A percentile compares a stretch with the other conserved stretches of the same genome.
Conservation (phyloP, 1,284 basidiomycete genomes). For the Cutaneotrichosporon cavernicola region DNA sequence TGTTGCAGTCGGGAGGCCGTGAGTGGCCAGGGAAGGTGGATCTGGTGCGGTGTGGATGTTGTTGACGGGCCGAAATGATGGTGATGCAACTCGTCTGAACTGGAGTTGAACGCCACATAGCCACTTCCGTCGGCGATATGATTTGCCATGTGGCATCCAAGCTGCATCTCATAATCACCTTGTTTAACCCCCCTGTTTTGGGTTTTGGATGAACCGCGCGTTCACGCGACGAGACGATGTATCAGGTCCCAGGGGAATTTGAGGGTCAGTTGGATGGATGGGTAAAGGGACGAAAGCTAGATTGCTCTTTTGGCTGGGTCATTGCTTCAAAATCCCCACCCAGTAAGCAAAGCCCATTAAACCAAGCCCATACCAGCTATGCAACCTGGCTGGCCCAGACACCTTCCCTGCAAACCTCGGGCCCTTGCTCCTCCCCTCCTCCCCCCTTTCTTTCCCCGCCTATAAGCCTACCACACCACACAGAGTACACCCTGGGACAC, state of each 20-base stretch:
- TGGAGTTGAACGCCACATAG: too few relatives aligned
- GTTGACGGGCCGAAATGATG: background rate
- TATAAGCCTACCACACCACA: background rate
- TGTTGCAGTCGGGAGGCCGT: background rate
- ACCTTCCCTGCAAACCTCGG: background rate
- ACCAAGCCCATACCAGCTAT: background rate
- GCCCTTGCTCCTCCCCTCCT: background rate
- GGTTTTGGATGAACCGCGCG: background rate
- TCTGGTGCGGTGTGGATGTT: background rate
- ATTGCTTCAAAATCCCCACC: background rate
- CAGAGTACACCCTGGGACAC: background rate
- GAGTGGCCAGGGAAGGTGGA: background rate
- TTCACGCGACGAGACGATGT: conserved; percentile 1
- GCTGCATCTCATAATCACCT: too few relatives aligned
- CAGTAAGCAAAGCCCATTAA: too few relatives aligned
- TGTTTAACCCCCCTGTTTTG: background rate
- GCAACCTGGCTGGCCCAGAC: too few relatives aligned
- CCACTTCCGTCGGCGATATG: too few relatives aligned
- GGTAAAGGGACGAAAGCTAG: background rate
- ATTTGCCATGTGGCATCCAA: too few relatives aligned
- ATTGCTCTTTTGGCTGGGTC: background rate
- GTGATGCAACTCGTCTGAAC: too few relatives aligned
- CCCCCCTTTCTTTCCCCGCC: background rate
- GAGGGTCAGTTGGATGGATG: background rate
- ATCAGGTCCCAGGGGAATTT: conserved; percentile 2